phyloP scores from a whole-genome alignment of 805 yeast species.

The Starmerella bacillaris region DNA sequence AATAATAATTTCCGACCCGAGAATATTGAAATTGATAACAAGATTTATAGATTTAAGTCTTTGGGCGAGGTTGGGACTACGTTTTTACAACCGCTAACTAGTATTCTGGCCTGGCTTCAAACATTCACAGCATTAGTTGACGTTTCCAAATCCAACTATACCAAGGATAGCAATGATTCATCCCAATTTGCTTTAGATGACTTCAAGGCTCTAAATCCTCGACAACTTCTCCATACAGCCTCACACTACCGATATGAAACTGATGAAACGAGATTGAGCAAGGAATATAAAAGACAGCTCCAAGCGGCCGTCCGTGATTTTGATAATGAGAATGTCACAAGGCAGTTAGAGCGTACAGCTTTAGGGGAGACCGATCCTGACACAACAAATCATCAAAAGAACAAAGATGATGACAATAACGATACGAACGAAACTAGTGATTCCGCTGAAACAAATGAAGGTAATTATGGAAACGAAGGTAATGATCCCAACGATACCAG shows the following conservation, averaged over 20 bases:
- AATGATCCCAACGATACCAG: too few species aligned
- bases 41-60: slow-evolving; percentile 31
- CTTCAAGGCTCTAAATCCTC: slow-evolving; percentile 43
- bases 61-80: slow-evolving; percentile 45
- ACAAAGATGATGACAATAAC: neutral
- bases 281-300: slow-evolving; percentile 31
- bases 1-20: slow-evolving; percentile 38
- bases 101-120: slow-evolving; percentile 79
- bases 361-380: neutral
- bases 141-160: too few species aligned
- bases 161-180: slow-evolving; percentile 24
- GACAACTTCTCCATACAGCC: slow-evolving; percentile 50
- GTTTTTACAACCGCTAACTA: slow-evolving; percentile 56
- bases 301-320: slow-evolving; percentile 23
- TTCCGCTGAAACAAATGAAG: neutral
- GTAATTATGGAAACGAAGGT: too few species aligned
- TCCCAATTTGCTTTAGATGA: slow-evolving; percentile 32
- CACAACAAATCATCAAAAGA: neutral
- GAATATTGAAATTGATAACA: slow-evolving; percentile 13
- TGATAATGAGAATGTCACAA: slow-evolving; percentile 3
- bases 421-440: neutral
- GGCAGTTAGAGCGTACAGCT: neutral
- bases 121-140: slow-evolving; percentile 55
- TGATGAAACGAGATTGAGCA: slow-evolving; percentile 50
- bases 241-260: slow-evolving; percentile 73